Base-by-base conservation (phyloP, 2,329 filamentous ascomycete genomes). In the Venturia pyrina region DNA sequence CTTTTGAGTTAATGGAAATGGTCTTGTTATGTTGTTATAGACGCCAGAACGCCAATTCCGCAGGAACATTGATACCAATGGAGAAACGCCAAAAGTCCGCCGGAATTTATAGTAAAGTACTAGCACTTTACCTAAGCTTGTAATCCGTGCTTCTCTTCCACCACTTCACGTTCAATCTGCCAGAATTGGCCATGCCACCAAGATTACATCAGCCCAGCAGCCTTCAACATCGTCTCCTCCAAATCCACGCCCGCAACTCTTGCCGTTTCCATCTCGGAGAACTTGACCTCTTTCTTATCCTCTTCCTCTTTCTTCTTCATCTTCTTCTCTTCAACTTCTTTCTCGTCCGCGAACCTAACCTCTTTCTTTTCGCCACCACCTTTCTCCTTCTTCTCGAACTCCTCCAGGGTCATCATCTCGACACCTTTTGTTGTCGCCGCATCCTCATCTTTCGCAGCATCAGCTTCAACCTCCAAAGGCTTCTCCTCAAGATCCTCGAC, bases 231-330 rank as follows among this genome's bases (percentile, higher is more conserved):
- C 59, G 73, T 71, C 32, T 70, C 72, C 53, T 75, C 73, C 34
- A 74, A 71, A 70, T 72, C 70, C 0, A 69, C 69, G 1, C 74
- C 75, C 4, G 72, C 74, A 67, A 76, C 72, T 5, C 63, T 61
- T 24, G 74, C 70, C 65, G 69, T 69, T 0, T 68, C 63, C 13
- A 10, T 28, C 28, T 21, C 32, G 8, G 40, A 19, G 15, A 11
- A 28, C 13, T n/a, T 37, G 56, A 37, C 40, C 56, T 37, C 40
- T 41, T 60, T 37, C 19, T 60, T 28, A 10, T 4, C 32, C 0
- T 17, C 56, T 34, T 13, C 10, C 56, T 34, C 13, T 15, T 41
- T 60, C 28, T 37, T 21, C 37, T 34, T 17, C 56, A 19, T 34
- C n/a, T 41, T 60, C 28, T 60, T 21, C 37, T 40, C 37, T 37